Base-by-base conservation (phyloP, 306 rosid species). In the Benincasa hispida region DNA sequence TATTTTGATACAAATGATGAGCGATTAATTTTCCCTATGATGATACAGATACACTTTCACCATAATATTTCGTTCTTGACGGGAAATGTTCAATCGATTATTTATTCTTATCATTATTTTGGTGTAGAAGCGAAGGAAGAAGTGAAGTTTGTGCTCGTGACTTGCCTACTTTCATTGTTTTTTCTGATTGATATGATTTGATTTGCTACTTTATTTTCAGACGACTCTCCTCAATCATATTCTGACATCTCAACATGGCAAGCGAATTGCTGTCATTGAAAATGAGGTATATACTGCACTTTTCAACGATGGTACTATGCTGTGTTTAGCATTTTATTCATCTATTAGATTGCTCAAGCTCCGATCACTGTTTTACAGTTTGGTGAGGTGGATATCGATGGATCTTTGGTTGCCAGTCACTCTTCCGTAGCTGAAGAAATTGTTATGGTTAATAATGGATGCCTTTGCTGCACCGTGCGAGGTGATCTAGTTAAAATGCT, bases 351-450 rank as follows among this genome's bases (percentile, higher is more conserved):
- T 57, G 22, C 6, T 74, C 42, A 56, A 63, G 41, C 28, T 73
- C 10, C 14, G 34, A 32, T 63, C 78, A 35, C 8, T 65, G 48
- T 68, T 22, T n/a, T 85, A 88, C 96, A 93, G 97, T 93, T 93
- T 87, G 98, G 97, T 63, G 98, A 89, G 91, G 97, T 93, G 76
- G 97, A 93, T 86, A 93, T 91, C 76, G 98, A 93, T 78, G 97
- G 96, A 74, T 91, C 97, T 19, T 77, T 93, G 90, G 93, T 93
- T 82, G 97, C 98, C 66, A 91, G 93, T 83, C 98, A 93, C 84
- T 87, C 92, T 50, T 87, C 90, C 0, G 86, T 79, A 37, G 85
- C 74, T 74, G 98, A 91, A 85, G 93, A 91, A 57, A 88, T 93
- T 78, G 83, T 93, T 81, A 84, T 91, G 98, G 93, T 93, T 72